Base-by-base conservation (phyloP, 805 yeast genomes). In the Candida manassasensis region DNA sequence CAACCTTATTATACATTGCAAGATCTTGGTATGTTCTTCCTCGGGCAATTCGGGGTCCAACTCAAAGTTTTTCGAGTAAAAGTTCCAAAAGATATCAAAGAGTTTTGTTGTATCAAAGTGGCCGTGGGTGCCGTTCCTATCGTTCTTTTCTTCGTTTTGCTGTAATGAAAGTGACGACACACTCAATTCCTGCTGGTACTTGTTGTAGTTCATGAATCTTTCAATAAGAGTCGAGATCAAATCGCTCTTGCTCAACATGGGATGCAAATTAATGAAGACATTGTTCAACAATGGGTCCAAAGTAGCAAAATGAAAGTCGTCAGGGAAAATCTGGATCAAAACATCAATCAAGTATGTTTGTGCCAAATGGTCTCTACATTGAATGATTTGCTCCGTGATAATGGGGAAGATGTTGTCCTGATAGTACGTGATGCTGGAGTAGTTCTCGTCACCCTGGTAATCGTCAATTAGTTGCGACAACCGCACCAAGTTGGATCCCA, bases 271-370 rank as follows among this genome's bases (percentile, higher is more conserved):
- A 36, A 79, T 59, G 14, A 86, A 73, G 1, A 89, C 78, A 19
- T 71, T 71, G 32, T 54, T 55, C 45, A 93, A 67, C 44, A 84
- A 77, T 21, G 64, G 61, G 35, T 79, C 79, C 47, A 93, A 65
- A 0, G 96, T 85, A 14, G 70, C 70, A 40, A 88, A 61, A 50
- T 93, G 97, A 56, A 83, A 90, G 43, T 84, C 86, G 50, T 86
- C 96, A 1, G 97, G 97, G 63, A 93, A 93, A 2, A 89, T 94
- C 55, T 90, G 97, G 37, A 89, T 82, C 35, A 93, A 71, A 9
- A 93, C 96, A 52, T 93, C 98, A 33, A 89, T 68, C 38, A 93
- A 62, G 53, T 93, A 93, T 52, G 83, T 89, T 61, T 93, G 98
- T 3, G 97, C 97, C 40, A 93, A 71, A 19, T 79, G 80, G 54